Conservation (phyloP, 2,329 filamentous ascomycete species). For the Myrmaecium sp. region DNA sequence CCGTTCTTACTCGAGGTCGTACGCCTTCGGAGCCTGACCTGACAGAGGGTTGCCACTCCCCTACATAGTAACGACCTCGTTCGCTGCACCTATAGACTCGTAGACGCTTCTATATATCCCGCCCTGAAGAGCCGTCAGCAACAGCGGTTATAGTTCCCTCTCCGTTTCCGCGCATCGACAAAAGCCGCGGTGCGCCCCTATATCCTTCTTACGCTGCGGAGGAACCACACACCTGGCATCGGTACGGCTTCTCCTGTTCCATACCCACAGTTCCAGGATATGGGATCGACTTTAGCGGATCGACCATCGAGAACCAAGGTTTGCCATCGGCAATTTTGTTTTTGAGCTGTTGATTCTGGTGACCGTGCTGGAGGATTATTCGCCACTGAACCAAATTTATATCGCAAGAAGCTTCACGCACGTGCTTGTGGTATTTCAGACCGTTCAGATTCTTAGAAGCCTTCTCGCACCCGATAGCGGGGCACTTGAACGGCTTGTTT, state of each 20-base stretch:
- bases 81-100: too few relatives aligned
- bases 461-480: constrained; percentile 96
- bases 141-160: too few relatives aligned
- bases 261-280: constrained; percentile 97
- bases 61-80: too few relatives aligned
- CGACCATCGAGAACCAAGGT: constrained; percentile 94
- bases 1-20: too few relatives aligned
- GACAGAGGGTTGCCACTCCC: too few relatives aligned
- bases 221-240: constrained; percentile 87
- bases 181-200: too few relatives aligned
- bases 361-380: constrained; percentile 56
- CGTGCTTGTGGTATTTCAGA: constrained; percentile 70
- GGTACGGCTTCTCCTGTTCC: constrained; percentile 99
- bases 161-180: too few relatives aligned
- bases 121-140: too few relatives aligned
- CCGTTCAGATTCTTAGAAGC: constrained; percentile 99
- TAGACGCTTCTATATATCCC: too few relatives aligned
- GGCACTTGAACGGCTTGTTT: constrained; percentile 93
- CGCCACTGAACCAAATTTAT: constrained; percentile 4
- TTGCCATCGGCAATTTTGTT: constrained; percentile 93
- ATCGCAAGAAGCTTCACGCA: constrained; percentile 22
- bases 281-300: constrained; percentile 82
- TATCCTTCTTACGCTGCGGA: too few relatives aligned
- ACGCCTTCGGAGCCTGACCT: too few relatives aligned
- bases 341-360: constrained; percentile 90